These are phyloP conservation scores for Plantago ovata DNA, from an alignment of 257 asterid genomes.

Conservation along the genomic window DNA sequence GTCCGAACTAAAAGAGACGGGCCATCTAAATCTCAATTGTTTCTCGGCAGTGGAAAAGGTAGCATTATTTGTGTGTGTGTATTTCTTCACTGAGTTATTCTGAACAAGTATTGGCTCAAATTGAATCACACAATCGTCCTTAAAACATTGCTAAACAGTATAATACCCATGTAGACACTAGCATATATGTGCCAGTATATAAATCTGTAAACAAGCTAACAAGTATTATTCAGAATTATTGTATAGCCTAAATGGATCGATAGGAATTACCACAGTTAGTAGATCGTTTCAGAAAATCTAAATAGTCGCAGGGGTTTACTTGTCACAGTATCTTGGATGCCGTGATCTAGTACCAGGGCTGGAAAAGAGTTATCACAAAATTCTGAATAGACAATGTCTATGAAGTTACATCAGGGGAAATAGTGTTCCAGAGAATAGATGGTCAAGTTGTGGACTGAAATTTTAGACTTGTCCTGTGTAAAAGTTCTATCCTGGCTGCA, in stretches of 20 bases:
- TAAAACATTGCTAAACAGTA: constrained; percentile 5
- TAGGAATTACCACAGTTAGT: not conserved
- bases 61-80: constrained; percentile 15
- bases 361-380: no score
- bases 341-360: no score
- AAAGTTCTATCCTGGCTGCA: not conserved
- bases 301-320: no score
- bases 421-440: not conserved
- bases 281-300: not conserved
- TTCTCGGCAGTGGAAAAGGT: constrained; percentile 86
- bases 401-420: not conserved
- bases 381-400: not conserved
- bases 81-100: no score
- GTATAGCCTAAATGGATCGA: not conserved
- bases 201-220: no score
- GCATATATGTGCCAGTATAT: no score
- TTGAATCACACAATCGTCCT: not conserved
- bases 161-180: constrained; percentile 11
- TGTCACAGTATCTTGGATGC: no score
- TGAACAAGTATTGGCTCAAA: no score
- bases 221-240: no score
- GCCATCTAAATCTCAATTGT: constrained; percentile 69
- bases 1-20: constrained; percentile 43
- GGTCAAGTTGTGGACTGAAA: not conserved
- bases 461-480: not conserved